Evolutionary conservation across 495 filamentous ascomycete genomes (phyloP), one percentile per base, ranked within the genome.

Genomic region (Trichoderma reesei): DNA sequence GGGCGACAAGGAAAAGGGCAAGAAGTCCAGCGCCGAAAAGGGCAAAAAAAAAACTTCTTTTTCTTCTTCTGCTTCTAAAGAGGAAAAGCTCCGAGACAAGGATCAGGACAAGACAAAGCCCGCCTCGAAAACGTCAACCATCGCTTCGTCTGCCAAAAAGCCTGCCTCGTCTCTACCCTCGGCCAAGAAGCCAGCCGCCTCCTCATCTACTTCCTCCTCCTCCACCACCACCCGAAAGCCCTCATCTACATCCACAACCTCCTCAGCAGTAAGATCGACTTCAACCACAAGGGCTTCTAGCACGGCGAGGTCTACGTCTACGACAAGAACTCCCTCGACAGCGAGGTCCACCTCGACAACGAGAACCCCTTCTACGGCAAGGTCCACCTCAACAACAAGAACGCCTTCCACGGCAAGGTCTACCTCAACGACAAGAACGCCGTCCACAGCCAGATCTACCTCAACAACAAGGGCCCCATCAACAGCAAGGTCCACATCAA

Each of bases 41-140:
- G 26, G 51, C 51, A 56, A 56, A 56, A 31, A 56, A 33, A 34
- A 56, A 56, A 14, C 20, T 56, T 56, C 51, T 56, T 56, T 31
- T 31, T 31, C 20, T 56, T 56, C 51, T 56, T 31, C 18, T 56
- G 51, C 51, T 56, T 56, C 51, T 56, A 56, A 34, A 56, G 51
- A 56, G 5, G 11, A 11, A 9, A 56, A 56, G 26, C 20, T 14
- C 20, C 5, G 51, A 34, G 51, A 56, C 51, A 31, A 51, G 46
- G 46, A 18, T 26, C 5, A 56, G 26, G 51, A 56, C 20, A 56
- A 56, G 51, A 33, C 51, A 10, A 56, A 56, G 51, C 26, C 51
- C 34, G 20, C 31, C 11, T 11, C 51, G 20, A 56, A 34, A 56
- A n/a, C 51, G 20, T 56, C 51, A 33, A 10, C 51, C 11, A 1